Conservation (phyloP, 768 basidiomycete species). For the Candolleomyces eurysporus region DNA sequence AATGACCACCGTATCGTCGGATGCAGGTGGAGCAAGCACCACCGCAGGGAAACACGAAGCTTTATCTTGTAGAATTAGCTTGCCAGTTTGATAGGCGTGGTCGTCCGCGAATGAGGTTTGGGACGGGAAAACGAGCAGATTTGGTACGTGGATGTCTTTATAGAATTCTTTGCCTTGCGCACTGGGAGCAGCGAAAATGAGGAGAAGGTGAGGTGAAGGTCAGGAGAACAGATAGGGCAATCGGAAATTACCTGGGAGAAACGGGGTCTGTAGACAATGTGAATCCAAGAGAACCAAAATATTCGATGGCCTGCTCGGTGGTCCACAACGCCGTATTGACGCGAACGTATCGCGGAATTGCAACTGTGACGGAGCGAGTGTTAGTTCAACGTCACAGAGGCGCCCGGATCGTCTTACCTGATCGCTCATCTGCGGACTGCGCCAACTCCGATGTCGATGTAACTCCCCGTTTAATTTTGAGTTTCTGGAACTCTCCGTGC, state of each 20-base stretch:
- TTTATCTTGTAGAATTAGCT: constrained; percentile 94
- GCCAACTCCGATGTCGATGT: constrained; percentile 65
- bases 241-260: constrained; percentile 44
- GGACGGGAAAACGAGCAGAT: constrained; percentile 78
- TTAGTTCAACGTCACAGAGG: constrained; percentile 4
- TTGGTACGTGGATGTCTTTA: constrained; percentile 76
- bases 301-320: constrained; percentile 57
- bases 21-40: constrained; percentile 72
- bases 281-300: constrained; percentile 58
- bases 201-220: constrained; percentile 4
- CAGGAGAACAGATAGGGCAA: not conserved
- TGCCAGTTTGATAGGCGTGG: constrained; percentile 69
- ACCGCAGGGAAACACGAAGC: constrained; percentile 95
- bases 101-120: constrained; percentile 66
- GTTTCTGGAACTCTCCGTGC: constrained; percentile 78
- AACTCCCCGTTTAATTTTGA: constrained; percentile 75
- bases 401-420: constrained; percentile 42
- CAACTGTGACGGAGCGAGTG: constrained; percentile 36
- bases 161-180: constrained; percentile 57
- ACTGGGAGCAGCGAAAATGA: constrained; percentile 6
- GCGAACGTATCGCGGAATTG: constrained; percentile 82
- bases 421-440: constrained; percentile 55
- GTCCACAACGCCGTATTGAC: constrained; percentile 76
- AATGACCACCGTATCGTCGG: constrained; percentile 59
- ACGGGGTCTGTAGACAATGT: constrained; percentile 45